A percentile compares a stretch with the other conserved stretches of the same genome.
Evolutionary conservation across 2,329 filamentous ascomycete genomes (phyloP).

Genomic region (Ophidiomyces ophidiicola): DNA sequence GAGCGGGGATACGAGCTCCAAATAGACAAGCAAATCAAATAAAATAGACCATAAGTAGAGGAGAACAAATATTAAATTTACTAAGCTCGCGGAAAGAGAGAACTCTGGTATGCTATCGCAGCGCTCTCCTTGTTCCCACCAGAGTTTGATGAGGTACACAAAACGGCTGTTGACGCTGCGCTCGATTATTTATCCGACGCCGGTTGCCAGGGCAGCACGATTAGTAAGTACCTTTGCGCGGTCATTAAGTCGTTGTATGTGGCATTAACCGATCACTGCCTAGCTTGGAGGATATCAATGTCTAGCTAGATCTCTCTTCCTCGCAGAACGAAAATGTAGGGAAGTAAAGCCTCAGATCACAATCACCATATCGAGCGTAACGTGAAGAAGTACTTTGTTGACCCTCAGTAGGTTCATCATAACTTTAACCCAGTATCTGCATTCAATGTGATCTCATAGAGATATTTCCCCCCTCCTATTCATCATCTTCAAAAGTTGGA

Average conservation of each 20-base stretch:
- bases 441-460: not conserved
- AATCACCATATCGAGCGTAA: too few species aligned
- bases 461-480: slow-evolving; percentile 9
- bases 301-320: too few species aligned
- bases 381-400: too few species aligned
- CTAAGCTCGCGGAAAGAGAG: slow-evolving; percentile 3
- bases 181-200: slow-evolving; percentile 13
- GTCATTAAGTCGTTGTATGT: too few species aligned
- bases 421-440: not conserved
- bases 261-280: too few species aligned
- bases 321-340: too few species aligned
- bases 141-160: not conserved
- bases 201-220: slow-evolving; percentile 15
- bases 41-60: slow-evolving; percentile 7
- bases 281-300: too few species aligned
- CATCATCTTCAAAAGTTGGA: slow-evolving; percentile 16
- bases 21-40: slow-evolving; percentile 1
- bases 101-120: not conserved
- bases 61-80: slow-evolving; percentile 5
- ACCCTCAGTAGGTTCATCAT: too few species aligned
- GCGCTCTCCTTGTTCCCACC: slow-evolving; percentile 6
- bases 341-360: too few species aligned
- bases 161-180: slow-evolving; percentile 5
- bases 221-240: slow-evolving; percentile 1
- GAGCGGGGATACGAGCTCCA: not conserved